Evolutionary conservation across 352 stramenopile species (phyloP), one percentile per base, ranked within the genome.

Genomic region (Phytophthora hibernalis): DNA sequence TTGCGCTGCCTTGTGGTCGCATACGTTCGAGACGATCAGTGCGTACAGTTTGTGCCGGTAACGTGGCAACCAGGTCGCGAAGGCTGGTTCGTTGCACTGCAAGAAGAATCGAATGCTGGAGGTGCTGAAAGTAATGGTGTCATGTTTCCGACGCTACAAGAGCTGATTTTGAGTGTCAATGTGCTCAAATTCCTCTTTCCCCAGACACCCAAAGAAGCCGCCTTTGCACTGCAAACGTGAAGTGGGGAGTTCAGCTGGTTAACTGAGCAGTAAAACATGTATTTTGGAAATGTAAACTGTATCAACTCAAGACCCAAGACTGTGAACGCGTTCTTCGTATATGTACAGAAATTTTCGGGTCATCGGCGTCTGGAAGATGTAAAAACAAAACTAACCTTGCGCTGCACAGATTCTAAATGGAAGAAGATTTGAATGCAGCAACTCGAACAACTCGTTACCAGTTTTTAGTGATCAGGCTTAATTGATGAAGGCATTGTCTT

Each of bases 151-250:
- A 86, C 78, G 4, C 73, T 95, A 21, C 70, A 85, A 48, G 79
- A 92, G 42, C 69, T 95, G n/a, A 83, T 95, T 22, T 72, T 89
- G 51, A 92, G 81, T 61, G 84, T 93, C 42, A 85, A 77, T 7
- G 84, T 95, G 38, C 83, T 95, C 38, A 93, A 87, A 60, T 91
- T 81, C 38, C 72, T 95, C 7, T 95, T 93, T 35, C 86, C 86
- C 2, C 82, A 92, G 24, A 91, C 82, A n/a, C 86, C 81, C 4
- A 95, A 95, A 48, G 79, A 89, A 68, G 18, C 79, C 18, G 86
- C 81, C 12, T 93, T 93, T 51, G 63, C 70, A 16, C 51, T 77
- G 22, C 54, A 70, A 56, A 16, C 48, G 5, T 67, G 8, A n/a
- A 8, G 8, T 15, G 20, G 15, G n/a, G 12, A 11, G 16, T 16